Percentiles rank a stretch among this genome's conserved stretches.
Evolutionary conservation across 1,139 yeast genomes (phyloP).

Genomic region (Nakaseomyces delphensis): DNA sequence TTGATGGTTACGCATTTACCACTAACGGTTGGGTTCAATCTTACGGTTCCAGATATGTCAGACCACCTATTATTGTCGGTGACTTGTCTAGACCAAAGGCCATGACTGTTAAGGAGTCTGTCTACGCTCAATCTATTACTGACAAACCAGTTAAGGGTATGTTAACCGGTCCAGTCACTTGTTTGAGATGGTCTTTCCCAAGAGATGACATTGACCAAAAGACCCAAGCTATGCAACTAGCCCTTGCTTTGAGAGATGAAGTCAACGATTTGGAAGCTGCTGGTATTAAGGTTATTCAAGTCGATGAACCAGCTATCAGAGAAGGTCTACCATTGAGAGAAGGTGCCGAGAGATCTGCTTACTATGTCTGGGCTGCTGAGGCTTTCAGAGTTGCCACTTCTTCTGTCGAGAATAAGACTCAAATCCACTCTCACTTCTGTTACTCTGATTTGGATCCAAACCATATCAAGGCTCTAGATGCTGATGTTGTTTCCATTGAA

Average conservation of each 20-base stretch:
- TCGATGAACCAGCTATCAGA: conserved; percentile 99
- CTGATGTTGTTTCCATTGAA: conserved; percentile 98
- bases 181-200: conserved; percentile 99
- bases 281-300: conserved; percentile 96
- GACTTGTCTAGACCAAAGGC: conserved; percentile 98
- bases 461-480: conserved; percentile 98
- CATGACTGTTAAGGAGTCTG: conserved; percentile 98
- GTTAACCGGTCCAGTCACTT: conserved; percentile 99
- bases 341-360: conserved; percentile 92
- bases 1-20: conserved; percentile 97
- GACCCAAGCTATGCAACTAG: conserved; percentile 94
- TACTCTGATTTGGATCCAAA: conserved; percentile 99
- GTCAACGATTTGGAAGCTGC: conserved; percentile 97
- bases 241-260: conserved; percentile 97
- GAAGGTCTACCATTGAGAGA: conserved; percentile 99
- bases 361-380: conserved; percentile 98
- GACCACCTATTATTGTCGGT: conserved; percentile 99
- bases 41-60: conserved; percentile 98
- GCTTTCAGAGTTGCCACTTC: conserved; percentile 99
- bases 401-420: conserved; percentile 91
- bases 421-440: conserved; percentile 99
- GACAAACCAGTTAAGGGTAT: conserved; percentile 98
- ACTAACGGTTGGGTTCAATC: conserved; percentile 99
- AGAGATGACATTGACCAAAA: conserved; percentile 95
- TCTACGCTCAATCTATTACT: conserved; percentile 95